phyloP scores from a whole-genome alignment of 306 rosid species.

The Malus asiatica region DNA sequence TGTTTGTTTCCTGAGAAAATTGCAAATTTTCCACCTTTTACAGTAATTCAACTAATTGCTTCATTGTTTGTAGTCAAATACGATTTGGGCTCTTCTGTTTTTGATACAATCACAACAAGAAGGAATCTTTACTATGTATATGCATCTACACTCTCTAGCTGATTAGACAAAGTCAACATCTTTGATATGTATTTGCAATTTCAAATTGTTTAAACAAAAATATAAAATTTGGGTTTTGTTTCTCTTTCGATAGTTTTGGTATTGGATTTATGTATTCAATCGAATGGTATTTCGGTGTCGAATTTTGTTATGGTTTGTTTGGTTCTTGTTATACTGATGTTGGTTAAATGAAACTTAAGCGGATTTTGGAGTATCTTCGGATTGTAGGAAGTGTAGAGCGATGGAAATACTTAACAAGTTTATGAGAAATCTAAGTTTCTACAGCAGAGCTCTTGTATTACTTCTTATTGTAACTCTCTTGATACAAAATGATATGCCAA shows the following conservation, averaged over 20 bases:
- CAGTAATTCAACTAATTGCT: not conserved
- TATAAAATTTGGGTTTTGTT: not conserved
- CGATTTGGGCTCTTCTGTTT: not conserved
- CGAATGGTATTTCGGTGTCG: not conserved
- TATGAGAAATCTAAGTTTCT: too few species aligned
- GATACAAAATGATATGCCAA: too few species aligned
- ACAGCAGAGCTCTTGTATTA: too few species aligned
- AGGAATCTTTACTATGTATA: not conserved
- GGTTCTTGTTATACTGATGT: not conserved
- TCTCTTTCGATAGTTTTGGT: not conserved
- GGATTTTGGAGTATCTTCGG: conserved; percentile 3
- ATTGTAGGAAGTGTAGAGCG: too few species aligned
- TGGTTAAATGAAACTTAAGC: not conserved
- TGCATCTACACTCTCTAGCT: not conserved
- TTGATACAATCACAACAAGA: not conserved
- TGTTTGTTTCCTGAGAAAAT: not conserved
- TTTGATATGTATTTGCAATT: not conserved
- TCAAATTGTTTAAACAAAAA: not conserved
- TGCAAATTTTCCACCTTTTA: not conserved
- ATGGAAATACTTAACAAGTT: too few species aligned
- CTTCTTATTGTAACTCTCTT: too few species aligned
- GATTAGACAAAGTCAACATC: not conserved
- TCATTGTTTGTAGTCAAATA: not conserved
- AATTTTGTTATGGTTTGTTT: not conserved
- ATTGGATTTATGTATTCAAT: not conserved